These are phyloP conservation scores for Passiflora organensis DNA, from an alignment of 345 rosid genomes.

Conservation along the genomic window DNA sequence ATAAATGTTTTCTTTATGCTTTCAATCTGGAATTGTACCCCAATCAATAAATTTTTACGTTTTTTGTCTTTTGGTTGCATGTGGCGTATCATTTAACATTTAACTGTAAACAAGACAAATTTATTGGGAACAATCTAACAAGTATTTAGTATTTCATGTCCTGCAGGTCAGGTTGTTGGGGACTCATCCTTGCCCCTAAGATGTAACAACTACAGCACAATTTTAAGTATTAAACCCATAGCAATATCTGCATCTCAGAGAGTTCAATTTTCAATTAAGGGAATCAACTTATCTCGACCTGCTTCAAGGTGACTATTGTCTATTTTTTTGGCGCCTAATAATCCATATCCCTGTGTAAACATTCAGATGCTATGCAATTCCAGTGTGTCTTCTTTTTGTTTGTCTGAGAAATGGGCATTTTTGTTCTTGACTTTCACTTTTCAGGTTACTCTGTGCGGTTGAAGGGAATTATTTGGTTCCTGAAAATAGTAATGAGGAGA, in stretches of 20 bases:
- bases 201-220: slow-evolving; percentile 53
- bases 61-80: not conserved
- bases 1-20: no score
- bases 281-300: slow-evolving; percentile 64
- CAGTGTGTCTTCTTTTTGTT: not conserved
- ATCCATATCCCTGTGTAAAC: no score
- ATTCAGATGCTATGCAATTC: no score
- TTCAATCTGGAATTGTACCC: no score
- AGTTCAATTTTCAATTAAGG: slow-evolving; percentile 65
- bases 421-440: slow-evolving; percentile 11
- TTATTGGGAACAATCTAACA: slow-evolving; percentile 2
- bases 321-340: slow-evolving; percentile 1
- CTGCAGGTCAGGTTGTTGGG: slow-evolving; percentile 77
- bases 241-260: slow-evolving; percentile 58
- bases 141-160: slow-evolving; percentile 12
- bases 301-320: slow-evolving; percentile 51
- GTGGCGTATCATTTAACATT: not conserved
- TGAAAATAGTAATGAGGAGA: slow-evolving; percentile 44
- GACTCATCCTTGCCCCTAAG: slow-evolving; percentile 62
- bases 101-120: slow-evolving; percentile 1
- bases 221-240: slow-evolving; percentile 67
- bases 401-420: slow-evolving; percentile 2
- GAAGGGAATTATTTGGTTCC: slow-evolving; percentile 81
- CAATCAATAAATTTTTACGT: slow-evolving; percentile 1
- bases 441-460: slow-evolving; percentile 83